Evolutionary conservation across 2,329 filamentous ascomycete genomes (phyloP), one percentile per base, ranked within the genome.

Genomic region (Plenodomus biglobosus): DNA sequence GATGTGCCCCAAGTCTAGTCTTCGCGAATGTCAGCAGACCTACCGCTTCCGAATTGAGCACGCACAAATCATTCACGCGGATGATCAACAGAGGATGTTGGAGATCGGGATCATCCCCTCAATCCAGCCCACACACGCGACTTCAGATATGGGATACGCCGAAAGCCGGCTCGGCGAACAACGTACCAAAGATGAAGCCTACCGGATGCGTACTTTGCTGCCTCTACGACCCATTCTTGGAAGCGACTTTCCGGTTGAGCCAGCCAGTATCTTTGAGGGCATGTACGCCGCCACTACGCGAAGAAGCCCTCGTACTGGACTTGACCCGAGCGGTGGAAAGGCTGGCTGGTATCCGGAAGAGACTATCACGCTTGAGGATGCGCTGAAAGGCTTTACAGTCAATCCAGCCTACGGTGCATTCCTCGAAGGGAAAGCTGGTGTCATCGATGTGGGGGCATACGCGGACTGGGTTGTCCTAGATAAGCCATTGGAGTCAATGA

Each of bases 391-490:
- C 0, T 88, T 88, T 58, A 86, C 84, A 0, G 70, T 73, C 8
- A 81, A 79, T 1, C 78, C 81, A 2, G 84, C 84, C 1, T 77
- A 80, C 55, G 84, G 78, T 0, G 82, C 76, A 1, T 85, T 85
- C 40, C 71, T 81, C 40, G 82, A 86, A 38, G 78, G 76, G 0
- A 78, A 75, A 55, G 80, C 82, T 1, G 85, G 85, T 0, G 73
- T 80, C 0, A 85, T 88, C 22, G 69, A 75, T 44, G 67, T 75
- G n/a, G 84, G 83, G 0, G 82, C 80, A 1, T 82, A 82, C 64
- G 86, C 85, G 0, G 86, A 88, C 66, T 88, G 85, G 85, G 75
- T 88, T 3, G 84, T 89, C n/a, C 68, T 88, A 11, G 84, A 87
- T 53, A 65, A 74, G 51, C 78, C 81, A 38, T 61, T 87, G 0